These are phyloP conservation scores for Fusarium albosuccineum DNA, from an alignment of 2,329 filamentous ascomycete genomes.

Conservation along the genomic window DNA sequence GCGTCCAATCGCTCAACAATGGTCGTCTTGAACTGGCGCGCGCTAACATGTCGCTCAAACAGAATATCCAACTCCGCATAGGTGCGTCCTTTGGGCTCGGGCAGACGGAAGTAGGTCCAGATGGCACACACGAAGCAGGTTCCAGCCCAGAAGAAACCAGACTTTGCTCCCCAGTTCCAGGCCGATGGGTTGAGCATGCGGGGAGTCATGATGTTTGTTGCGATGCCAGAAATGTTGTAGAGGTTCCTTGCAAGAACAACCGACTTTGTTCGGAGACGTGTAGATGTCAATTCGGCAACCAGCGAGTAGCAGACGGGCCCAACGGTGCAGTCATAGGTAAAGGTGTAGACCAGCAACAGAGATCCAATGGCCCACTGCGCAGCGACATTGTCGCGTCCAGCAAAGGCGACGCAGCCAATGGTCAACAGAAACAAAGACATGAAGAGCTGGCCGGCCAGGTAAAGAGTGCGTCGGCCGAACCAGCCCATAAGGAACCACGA, in stretches of 20 bases:
- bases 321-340: slow-evolving; percentile 56
- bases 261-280: slow-evolving; percentile 61
- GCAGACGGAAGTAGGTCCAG: slow-evolving; percentile 66
- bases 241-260: slow-evolving; percentile 60
- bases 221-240: slow-evolving; percentile 64
- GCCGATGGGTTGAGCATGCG: slow-evolving; percentile 62
- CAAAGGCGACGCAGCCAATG: slow-evolving; percentile 68
- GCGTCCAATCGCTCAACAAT: slow-evolving; percentile 48
- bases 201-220: slow-evolving; percentile 61
- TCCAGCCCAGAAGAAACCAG: slow-evolving; percentile 60
- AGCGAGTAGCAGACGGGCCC: slow-evolving; percentile 83
- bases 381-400: slow-evolving; percentile 58
- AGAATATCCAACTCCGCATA: slow-evolving; percentile 69
- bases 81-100: slow-evolving; percentile 67
- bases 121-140: slow-evolving; percentile 59
- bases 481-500: slow-evolving; percentile 61
- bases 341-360: slow-evolving; percentile 59
- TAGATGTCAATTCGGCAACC: slow-evolving; percentile 68
- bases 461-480: slow-evolving; percentile 61
- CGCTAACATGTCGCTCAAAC: slow-evolving; percentile 60
- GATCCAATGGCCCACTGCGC: slow-evolving; percentile 63
- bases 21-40: slow-evolving; percentile 56
- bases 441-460: slow-evolving; percentile 62
- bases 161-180: slow-evolving; percentile 63
- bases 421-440: slow-evolving; percentile 58